Percentiles rank a stretch among this genome's conserved stretches.
Evolutionary conservation across 2,329 filamentous ascomycete genomes (phyloP).

Genomic region (Venturia pyrina): DNA sequence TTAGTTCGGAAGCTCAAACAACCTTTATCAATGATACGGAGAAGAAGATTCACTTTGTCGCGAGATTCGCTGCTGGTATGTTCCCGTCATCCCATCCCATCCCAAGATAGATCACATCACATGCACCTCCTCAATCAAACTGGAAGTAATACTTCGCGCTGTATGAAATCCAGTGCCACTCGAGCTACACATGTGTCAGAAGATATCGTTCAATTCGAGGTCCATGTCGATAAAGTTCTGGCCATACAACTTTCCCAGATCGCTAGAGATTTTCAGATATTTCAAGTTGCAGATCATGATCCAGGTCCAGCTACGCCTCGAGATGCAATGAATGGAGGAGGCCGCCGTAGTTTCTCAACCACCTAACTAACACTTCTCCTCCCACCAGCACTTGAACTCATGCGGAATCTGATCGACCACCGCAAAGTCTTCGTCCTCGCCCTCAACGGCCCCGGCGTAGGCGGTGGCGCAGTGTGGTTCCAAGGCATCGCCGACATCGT

Average conservation of each 20-base stretch:
- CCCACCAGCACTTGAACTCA: conserved; percentile 23
- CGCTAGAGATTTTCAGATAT: no score
- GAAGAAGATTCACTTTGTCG: conserved; percentile 25
- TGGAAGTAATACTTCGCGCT: no score
- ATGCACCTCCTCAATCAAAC: background rate
- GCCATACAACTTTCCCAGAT: no score
- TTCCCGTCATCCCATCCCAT: background rate
- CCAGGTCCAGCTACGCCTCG: no score
- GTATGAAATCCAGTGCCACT: no score
- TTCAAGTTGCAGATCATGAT: no score
- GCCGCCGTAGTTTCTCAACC: no score
- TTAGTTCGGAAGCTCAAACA: background rate
- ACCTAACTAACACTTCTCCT: background rate
- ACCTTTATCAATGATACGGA: conserved; percentile 19
- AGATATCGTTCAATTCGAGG: no score
- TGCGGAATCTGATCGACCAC: conserved; percentile 40
- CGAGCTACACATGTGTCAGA: no score
- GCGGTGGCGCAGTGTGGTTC: conserved; percentile 43
- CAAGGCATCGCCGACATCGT: conserved; percentile 38
- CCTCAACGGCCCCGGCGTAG: conserved; percentile 41
- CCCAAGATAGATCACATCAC: background rate
- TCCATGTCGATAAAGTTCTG: no score
- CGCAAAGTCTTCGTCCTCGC: conserved; percentile 41
- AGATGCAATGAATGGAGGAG: no score
- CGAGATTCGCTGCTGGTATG: conserved; percentile 23